Percentiles rank a stretch among this genome's conserved stretches.
phyloP scores from a whole-genome alignment of 148 eudicot genomes.

The Diospyros lotus region DNA sequence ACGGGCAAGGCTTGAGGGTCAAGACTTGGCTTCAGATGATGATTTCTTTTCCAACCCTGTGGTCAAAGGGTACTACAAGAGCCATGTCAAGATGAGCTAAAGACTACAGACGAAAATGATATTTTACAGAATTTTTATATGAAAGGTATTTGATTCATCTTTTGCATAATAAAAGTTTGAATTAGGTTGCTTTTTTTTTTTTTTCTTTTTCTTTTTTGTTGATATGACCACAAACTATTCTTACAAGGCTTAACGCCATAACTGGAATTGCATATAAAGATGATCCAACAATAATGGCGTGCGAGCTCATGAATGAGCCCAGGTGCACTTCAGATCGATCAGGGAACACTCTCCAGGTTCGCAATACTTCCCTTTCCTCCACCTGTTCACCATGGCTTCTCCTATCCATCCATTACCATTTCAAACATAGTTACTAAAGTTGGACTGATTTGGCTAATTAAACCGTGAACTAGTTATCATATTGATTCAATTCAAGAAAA shows the following conservation, averaged over 20 bases:
- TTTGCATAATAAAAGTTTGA: no score
- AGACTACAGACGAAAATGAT: no score
- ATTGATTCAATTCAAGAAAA: no score
- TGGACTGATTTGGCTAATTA: no score
- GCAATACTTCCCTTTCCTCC: background rate
- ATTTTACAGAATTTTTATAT: no score
- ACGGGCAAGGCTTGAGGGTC: constrained; percentile 63
- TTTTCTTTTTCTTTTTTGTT: no score
- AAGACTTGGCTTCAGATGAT: constrained; percentile 45
- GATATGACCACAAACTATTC: constrained; percentile 32
- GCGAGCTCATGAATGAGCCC: constrained; percentile 91
- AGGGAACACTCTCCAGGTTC: constrained; percentile 60
- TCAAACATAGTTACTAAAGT: no score
- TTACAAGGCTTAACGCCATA: constrained; percentile 57
- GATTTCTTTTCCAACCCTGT: constrained; percentile 56
- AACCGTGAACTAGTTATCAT: no score
- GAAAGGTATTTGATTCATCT: no score
- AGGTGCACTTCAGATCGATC: constrained; percentile 57
- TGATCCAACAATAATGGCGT: constrained; percentile 77
- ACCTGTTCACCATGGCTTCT: no score
- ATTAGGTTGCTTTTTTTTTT: no score
- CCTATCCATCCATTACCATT: no score
- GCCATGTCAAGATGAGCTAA: constrained; percentile 49
- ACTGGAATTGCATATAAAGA: constrained; percentile 58
- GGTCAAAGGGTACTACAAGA: constrained; percentile 54